Conservation (phyloP, 2,329 filamentous ascomycete species). For the Pestalotiopsis sp. region DNA sequence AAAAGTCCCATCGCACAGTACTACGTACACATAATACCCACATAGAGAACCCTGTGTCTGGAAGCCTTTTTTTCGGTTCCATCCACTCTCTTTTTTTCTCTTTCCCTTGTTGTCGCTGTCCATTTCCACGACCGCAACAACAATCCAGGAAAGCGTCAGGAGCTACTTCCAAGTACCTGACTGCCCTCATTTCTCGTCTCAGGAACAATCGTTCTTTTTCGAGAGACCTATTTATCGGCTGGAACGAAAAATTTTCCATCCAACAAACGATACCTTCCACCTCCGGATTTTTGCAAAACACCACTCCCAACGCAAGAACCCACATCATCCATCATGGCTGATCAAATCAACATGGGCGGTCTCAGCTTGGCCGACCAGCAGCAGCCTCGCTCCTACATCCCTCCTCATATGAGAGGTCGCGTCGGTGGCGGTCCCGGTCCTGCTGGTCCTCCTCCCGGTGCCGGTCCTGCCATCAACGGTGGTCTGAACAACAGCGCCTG, state of each 20-base stretch:
- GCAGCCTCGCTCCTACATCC: constrained; percentile 73
- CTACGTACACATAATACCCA: constrained; percentile 11
- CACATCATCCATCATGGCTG: constrained; percentile 61
- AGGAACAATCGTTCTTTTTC: constrained; percentile 31
- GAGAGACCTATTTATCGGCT: constrained; percentile 28
- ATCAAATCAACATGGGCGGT: constrained; percentile 81
- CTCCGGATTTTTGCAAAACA: constrained; percentile 12
- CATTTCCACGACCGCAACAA: not conserved
- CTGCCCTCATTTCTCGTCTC: constrained; percentile 26
- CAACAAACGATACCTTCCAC: constrained; percentile 14
- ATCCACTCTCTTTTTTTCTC: constrained; percentile 17
- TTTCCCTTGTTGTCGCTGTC: constrained; percentile 13
- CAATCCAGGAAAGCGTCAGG: not conserved
- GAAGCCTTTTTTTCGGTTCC: constrained; percentile 10
- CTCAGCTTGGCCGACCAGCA: constrained; percentile 64
- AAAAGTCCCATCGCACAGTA: constrained; percentile 1
- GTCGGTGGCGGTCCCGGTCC: constrained; percentile 35
- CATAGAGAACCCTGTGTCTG: constrained; percentile 3
- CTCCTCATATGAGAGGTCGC: constrained; percentile 77
- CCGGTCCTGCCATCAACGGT: constrained; percentile 42
- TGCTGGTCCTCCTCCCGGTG: constrained; percentile 28
- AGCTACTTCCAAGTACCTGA: constrained; percentile 22
- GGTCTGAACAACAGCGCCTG: constrained; percentile 66
- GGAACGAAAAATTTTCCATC: constrained; percentile 13
- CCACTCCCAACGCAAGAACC: not conserved